phyloP scores from a whole-genome alignment of 2,329 filamentous ascomycete species.

The Gaeumannomyces sp. region DNA sequence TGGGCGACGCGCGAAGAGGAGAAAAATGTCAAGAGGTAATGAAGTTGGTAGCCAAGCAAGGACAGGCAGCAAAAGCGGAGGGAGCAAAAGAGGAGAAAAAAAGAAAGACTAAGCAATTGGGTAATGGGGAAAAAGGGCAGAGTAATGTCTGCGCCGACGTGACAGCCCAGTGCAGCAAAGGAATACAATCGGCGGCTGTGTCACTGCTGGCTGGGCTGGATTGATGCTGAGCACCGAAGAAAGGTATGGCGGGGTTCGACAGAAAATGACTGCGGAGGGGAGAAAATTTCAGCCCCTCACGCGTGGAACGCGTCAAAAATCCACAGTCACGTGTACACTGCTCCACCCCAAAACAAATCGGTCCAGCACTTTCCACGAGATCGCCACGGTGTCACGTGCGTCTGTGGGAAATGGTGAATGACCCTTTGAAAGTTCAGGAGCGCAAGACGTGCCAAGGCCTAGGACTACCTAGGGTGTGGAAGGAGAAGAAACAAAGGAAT shows the following conservation, averaged over 20 bases:
- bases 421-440: too few relatives aligned
- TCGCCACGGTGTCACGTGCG: not conserved
- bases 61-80: not conserved
- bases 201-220: too few relatives aligned
- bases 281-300: not conserved
- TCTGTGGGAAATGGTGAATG: too few relatives aligned
- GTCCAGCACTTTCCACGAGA: not conserved
- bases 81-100: not conserved
- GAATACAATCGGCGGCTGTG: not conserved
- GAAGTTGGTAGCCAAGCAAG: not conserved
- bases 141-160: not conserved
- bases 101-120: too few relatives aligned
- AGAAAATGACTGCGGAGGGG: not conserved
- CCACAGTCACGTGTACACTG: not conserved
- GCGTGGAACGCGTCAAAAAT: not conserved
- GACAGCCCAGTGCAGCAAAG: not conserved
- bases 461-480: not conserved
- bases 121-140: not conserved
- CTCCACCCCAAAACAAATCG: not conserved
- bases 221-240: not conserved
- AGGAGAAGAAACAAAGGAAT: too few relatives aligned
- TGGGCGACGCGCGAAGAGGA: too few relatives aligned
- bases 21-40: not conserved
- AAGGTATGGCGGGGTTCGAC: not conserved
- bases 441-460: not conserved